Conservation (phyloP, 1,284 basidiomycete genomes). For the Termitomyces sp. region DNA sequence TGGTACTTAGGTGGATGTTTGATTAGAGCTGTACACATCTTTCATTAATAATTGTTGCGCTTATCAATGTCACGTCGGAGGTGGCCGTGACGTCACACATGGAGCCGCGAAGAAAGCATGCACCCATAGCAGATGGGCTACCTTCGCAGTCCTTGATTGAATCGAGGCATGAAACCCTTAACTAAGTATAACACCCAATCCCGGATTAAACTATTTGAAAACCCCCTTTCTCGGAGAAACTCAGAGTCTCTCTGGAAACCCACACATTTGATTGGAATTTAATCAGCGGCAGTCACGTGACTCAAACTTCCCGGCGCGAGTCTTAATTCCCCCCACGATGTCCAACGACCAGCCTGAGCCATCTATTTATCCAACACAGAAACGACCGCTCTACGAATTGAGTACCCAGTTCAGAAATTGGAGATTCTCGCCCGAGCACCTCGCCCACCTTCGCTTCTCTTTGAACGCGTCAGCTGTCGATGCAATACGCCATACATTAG, state of each 20-base stretch:
- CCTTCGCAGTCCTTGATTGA: too few relatives aligned
- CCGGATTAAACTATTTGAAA: too few relatives aligned
- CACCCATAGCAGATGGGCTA: too few relatives aligned
- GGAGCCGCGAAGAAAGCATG: too few relatives aligned
- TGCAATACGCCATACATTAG: conserved; percentile 71
- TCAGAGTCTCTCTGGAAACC: too few relatives aligned
- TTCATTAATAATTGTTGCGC: background rate
- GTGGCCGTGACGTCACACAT: too few relatives aligned
- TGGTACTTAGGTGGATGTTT: conserved; percentile 18
- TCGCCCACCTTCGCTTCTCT: conserved; percentile 53
- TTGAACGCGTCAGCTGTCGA: conserved; percentile 74
- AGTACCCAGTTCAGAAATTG: conserved; percentile 87
- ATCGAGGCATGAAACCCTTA: too few relatives aligned
- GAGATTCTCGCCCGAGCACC: conserved; percentile 72
- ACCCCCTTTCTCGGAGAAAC: too few relatives aligned
- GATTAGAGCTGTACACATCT: background rate
- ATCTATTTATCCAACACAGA: background rate
- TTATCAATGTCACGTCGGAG: conserved; percentile 13
- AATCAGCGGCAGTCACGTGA: too few relatives aligned
- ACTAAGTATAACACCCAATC: too few relatives aligned
- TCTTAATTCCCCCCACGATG: conserved; percentile 8
- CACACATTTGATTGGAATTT: too few relatives aligned
- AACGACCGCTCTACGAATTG: conserved; percentile 57
- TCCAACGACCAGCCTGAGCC: background rate
- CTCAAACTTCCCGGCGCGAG: too few relatives aligned